Evolutionary conservation across 1,139 yeast genomes (phyloP).

Genomic region (Torulaspora globosa): DNA sequence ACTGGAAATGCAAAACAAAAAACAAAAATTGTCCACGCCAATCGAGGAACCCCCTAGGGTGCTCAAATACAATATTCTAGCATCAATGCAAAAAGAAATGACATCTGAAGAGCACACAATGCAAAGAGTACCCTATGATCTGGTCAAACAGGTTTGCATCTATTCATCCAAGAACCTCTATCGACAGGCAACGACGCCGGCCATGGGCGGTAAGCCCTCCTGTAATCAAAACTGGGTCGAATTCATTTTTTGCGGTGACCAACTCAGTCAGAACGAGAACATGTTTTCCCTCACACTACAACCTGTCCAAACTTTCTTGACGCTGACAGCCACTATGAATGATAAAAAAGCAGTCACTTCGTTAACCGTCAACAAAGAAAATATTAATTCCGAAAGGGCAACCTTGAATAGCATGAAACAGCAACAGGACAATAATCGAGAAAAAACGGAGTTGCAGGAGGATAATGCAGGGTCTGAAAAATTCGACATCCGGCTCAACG

Average conservation of each 20-base stretch:
- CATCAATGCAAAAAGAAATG: conserved; percentile 22
- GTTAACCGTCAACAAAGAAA: conserved; percentile 28
- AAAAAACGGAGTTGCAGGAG: conserved; percentile 7
- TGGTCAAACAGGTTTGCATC: conserved; percentile 28
- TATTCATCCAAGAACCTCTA: conserved; percentile 30
- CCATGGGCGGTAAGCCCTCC: conserved; percentile 32
- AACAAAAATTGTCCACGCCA: conserved; percentile 16
- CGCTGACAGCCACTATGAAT: conserved; percentile 23
- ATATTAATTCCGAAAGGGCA: conserved; percentile 18
- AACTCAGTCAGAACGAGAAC: conserved; percentile 30
- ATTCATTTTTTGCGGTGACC: conserved; percentile 28
- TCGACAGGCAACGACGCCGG: conserved; percentile 32
- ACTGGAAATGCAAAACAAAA: conserved; percentile 12
- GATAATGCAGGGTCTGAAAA: conserved; percentile 17
- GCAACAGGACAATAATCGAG: conserved; percentile 8
- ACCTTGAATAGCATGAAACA: conserved; percentile 10
- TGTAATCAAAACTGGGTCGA: conserved; percentile 33
- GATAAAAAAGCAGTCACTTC: conserved; percentile 17
- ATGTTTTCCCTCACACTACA: conserved; percentile 31
- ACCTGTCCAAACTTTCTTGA: conserved; percentile 32
- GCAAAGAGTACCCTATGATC: conserved; percentile 22
- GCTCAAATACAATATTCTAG: conserved; percentile 31
- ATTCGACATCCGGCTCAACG: conserved; percentile 31
- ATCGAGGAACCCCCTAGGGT: conserved; percentile 24
- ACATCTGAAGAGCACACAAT: conserved; percentile 23